Evolutionary conservation across 805 yeast genomes (phyloP).

Genomic region (Wickerhamiella cacticola): DNA sequence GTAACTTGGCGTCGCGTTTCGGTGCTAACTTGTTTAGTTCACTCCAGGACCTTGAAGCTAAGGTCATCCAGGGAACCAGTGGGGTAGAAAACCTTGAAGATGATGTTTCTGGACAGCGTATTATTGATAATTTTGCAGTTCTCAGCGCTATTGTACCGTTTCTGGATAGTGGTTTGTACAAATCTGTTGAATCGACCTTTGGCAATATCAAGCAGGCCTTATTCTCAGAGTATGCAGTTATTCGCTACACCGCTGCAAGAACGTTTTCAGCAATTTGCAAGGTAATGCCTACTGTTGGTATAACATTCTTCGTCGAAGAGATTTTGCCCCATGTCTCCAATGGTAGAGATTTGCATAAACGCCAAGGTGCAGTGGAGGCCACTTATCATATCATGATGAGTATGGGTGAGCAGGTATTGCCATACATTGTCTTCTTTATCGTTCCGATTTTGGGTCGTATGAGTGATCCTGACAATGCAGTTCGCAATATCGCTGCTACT

Average conservation of each 20-base stretch:
- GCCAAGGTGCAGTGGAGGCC: slow-evolving; percentile 93
- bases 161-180: slow-evolving; percentile 39
- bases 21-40: slow-evolving; percentile 43
- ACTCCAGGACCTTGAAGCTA: slow-evolving; percentile 45
- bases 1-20: slow-evolving; percentile 42
- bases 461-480: slow-evolving; percentile 87
- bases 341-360: slow-evolving; percentile 52
- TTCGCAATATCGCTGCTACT: slow-evolving; percentile 84
- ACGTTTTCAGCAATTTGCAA: slow-evolving; percentile 72
- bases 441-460: slow-evolving; percentile 95
- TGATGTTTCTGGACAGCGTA: slow-evolving; percentile 38
- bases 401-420: slow-evolving; percentile 82
- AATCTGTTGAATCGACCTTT: slow-evolving; percentile 35
- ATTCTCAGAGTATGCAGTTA: slow-evolving; percentile 61
- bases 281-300: slow-evolving; percentile 53
- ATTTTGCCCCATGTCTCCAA: slow-evolving; percentile 71
- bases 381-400: slow-evolving; percentile 70
- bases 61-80: background rate
- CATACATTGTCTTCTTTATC: slow-evolving; percentile 87
- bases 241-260: slow-evolving; percentile 82
- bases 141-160: slow-evolving; percentile 60
- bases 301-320: slow-evolving; percentile 65
- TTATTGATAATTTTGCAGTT: slow-evolving; percentile 79
- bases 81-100: slow-evolving; percentile 18
- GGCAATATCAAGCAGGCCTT: slow-evolving; percentile 41